Percentiles rank a stretch among this genome's conserved stretches.
Conservation (phyloP, 2,329 filamentous ascomycete species). For the Epicoccum nigrum region DNA sequence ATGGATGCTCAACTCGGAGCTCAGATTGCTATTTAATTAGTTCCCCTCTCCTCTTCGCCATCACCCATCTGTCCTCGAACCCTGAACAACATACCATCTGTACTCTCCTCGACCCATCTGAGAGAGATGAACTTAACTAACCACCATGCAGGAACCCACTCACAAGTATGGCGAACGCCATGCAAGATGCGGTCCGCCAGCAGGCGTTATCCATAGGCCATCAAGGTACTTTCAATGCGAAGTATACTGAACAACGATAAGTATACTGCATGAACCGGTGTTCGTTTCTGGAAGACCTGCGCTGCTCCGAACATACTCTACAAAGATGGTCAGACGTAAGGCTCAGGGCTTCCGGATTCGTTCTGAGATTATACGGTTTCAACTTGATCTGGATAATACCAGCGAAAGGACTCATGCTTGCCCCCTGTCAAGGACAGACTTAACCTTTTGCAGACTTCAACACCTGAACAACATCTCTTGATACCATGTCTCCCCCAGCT, state of each 20-base stretch:
- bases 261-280: conserved; percentile 53
- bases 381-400: conserved; percentile 99
- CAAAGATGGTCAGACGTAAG: conserved; percentile 3
- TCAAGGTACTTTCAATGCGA: conserved; percentile 48
- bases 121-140: conserved; percentile 25
- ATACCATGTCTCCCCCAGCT: conserved; percentile 76
- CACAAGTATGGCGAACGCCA: conserved; percentile 41
- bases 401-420: conserved; percentile 98
- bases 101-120: conserved; percentile 21
- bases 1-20: conserved; percentile 8
- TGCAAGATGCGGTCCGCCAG: conserved; percentile 40
- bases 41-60: background rate
- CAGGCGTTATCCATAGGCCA: conserved; percentile 43
- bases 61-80: background rate
- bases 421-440: conserved; percentile 45
- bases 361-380: conserved; percentile 90
- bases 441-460: conserved; percentile 43
- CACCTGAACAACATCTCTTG: conserved; percentile 35
- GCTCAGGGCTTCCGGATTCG: conserved; percentile 41
- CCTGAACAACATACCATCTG: conserved; percentile 16
- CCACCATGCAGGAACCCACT: conserved; percentile 21
- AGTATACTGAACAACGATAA: conserved; percentile 45
- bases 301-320: conserved; percentile 4
- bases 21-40: conserved; percentile 29
- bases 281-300: conserved; percentile 36